Base-by-base conservation (phyloP, 2,329 filamentous ascomycete species). In the Emmonsiellopsis sp. region DNA sequence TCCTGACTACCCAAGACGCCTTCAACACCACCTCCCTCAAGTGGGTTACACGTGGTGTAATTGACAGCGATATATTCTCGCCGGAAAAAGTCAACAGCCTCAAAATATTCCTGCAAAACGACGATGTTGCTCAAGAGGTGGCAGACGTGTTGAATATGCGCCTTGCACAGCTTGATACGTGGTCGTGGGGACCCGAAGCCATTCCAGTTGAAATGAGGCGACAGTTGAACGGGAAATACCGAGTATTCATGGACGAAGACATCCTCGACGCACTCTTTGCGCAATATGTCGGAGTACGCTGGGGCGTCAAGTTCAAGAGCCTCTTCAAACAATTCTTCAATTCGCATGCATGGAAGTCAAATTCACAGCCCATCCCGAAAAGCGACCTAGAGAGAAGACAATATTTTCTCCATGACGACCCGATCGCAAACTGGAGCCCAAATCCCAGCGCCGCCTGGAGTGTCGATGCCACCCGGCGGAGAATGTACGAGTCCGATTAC, bases 181-280 rank as follows among this genome's bases (percentile, higher is more conserved):
- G 79, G 80, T 61, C 66, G 10, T 83, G 79, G 78, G 70, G 69
- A 13, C 61, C 65, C 2, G 64, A 67, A 4, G 73, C 69, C 3
- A 69, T 80, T 6, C 66, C 71, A 1, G 60, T 81, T 2, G 70
- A 77, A 45, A 74, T 77, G 69, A 72, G 78, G 37, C 73, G 76
- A 6, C 75, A 80, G 50, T 61, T 82, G 37, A 81, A 80, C 57
- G 77, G 78, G 2, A 77, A 79, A 55, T 84, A 83, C 60, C 71
- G 80, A 2, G 76, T 82, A 31, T 81, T 75, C 60, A 79, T 81
- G 70, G 77, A 82, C 49, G 77, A 80, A 58, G 81, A 84, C 56
- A 67, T 81, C 17, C 71, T 81, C 6, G 76, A 81, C 58, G 74
- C 76, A 1, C 71, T 82, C 6, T 70, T 82, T 27, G 63, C 81